Conservation (phyloP, 2,329 filamentous ascomycete genomes). For the Neurospora sp. region DNA sequence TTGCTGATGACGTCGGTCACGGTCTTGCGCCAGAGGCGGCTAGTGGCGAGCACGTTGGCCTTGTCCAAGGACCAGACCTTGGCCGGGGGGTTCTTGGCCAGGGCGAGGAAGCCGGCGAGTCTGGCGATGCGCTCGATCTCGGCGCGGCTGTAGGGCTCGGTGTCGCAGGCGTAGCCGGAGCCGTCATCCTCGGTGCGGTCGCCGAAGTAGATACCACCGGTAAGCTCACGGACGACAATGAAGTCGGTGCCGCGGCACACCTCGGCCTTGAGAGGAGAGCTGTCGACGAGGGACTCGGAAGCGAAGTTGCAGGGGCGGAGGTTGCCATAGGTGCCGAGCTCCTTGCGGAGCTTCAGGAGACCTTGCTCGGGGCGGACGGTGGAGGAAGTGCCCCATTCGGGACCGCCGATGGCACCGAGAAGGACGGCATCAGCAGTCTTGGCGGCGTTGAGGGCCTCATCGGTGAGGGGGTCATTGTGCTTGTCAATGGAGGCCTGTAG, state of each 20-base stretch:
- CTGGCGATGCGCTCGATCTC: conserved; percentile 86
- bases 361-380: conserved; percentile 85
- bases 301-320: conserved; percentile 94
- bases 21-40: conserved; percentile 78
- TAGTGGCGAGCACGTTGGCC: conserved; percentile 90
- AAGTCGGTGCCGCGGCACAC: conserved; percentile 85
- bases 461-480: conserved; percentile 67
- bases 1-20: conserved; percentile 75
- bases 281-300: conserved; percentile 71
- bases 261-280: conserved; percentile 76
- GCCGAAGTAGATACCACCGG: conserved; percentile 91
- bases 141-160: conserved; percentile 70
- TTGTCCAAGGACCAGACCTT: conserved; percentile 87
- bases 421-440: conserved; percentile 83
- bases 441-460: conserved; percentile 71
- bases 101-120: conserved; percentile 70
- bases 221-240: conserved; percentile 85
- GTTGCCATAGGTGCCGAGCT: conserved; percentile 91
- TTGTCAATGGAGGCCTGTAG: conserved; percentile 77
- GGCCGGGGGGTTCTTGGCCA: conserved; percentile 63
- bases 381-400: conserved; percentile 81
- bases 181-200: conserved; percentile 73
- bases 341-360: conserved; percentile 81
- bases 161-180: conserved; percentile 67
- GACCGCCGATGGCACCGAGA: conserved; percentile 89